Evolutionary conservation across 1,284 basidiomycete genomes (phyloP), one percentile per base, ranked within the genome.

Genomic region (Sanguinoderma infundibulare): DNA sequence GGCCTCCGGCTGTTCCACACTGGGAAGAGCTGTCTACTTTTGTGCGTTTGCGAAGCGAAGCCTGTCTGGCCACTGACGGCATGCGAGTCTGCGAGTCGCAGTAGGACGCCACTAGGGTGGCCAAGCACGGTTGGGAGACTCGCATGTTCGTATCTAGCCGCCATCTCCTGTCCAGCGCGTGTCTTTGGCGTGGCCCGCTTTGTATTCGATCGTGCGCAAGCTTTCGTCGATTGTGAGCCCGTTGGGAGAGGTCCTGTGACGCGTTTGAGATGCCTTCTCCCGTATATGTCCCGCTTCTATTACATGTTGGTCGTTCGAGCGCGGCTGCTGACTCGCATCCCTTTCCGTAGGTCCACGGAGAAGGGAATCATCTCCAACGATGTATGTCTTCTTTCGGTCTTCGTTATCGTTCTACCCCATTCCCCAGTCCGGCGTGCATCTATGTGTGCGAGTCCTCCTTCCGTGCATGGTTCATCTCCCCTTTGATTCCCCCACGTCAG

Each of bases 351-450:
- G 88, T 92, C 91, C 4, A 68, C 88, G 53, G 81, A 89, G 68
- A 80, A 80, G 42, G 90, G 89, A 15, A 69, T 91, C 1, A 86
- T 92, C 69, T 79, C 80, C 58, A 85, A 88, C 69, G 84, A 89
- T 53, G 89, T 90, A 53, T 60, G 75, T 70, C 8, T 28, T 5
- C 30, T 36, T 34, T 20, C 38, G 7, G 14, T 28, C 24, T 15
- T 28, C 42, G 42, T 24, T 20, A 32, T 34, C 8, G n/a, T 30
- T 30, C 30, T 26, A 30, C 30, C 34, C n/a, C 4, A 46, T 40
- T 44, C 44, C 22, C 17, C 38, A 30, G 40, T 34, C 28, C 22
- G 15, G 35, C 42, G 14, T 55, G 42, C 7, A 15, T 51, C 20
- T 38, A 14, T 42, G 17, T 0, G n/a, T 40, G 5, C 30, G 36